Evolutionary conservation across 768 basidiomycete genomes (phyloP), one percentile per base, ranked within the genome.

Genomic region (Megacollybia marginata): DNA sequence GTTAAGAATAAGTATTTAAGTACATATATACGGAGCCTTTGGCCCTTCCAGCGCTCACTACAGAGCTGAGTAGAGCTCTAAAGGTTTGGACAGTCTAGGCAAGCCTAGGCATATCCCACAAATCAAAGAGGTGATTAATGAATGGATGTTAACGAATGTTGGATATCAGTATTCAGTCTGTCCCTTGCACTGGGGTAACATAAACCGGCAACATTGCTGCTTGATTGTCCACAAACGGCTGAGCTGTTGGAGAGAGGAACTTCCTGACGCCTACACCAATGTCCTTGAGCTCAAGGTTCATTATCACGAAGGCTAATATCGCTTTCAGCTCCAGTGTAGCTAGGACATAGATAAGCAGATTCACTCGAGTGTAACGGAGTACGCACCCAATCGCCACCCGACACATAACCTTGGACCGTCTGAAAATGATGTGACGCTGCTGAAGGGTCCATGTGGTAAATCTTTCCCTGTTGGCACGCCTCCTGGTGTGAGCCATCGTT

Each of bases 401-500:
- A 49, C 19, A 33, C 48, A 49, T 15, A 44, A 12, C 43, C 48
- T 36, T 13, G 48, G 48, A 4, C 48, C 48, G 42, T 49, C 48
- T 13, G 31, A 16, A 23, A 49, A 49, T 7, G 13, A 45, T 19
- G 48, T 45, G 48, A 49, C 40, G 31, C 43, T 43, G 42, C 42
- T 44, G 40, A 16, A 49, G 18, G 48, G 48, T 13, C 48, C 48
- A 18, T 18, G 20, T 5, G 48, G 48, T 5, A 49, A 40, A 11
- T 49, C 40, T 7, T 11, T 28, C 8, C 42, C 42, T 13, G 48
- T 13, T 4, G 48, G 48, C 15, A 49, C 19, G 44, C 16, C 48
- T 13, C 23, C 23, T n/a, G 18, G 19, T 11, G 10, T 46, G 16
- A 55, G 8, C 47, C 48, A 54, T 45, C 54, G 53, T 31, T 55